Conservation (phyloP, 805 yeast genomes). For the Metschnikowia santaceciliae region DNA sequence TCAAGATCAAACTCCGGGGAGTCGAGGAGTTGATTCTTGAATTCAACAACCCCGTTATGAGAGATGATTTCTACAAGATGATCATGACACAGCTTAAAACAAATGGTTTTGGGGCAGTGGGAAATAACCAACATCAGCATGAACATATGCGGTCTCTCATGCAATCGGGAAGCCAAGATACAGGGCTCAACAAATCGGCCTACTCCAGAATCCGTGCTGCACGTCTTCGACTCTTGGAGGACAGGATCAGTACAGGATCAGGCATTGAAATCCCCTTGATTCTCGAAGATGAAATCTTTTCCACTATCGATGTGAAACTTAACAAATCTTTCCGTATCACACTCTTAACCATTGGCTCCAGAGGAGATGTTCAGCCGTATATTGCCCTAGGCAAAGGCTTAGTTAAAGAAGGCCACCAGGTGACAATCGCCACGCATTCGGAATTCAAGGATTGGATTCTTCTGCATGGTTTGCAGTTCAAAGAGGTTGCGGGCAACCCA, state of each 20-base stretch:
- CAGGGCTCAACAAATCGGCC: constrained; percentile 6
- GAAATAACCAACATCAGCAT: constrained; percentile 19
- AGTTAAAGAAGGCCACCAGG: constrained; percentile 74
- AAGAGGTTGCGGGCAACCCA: constrained; percentile 86
- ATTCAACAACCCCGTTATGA: constrained; percentile 55
- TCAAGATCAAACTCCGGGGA: constrained; percentile 66
- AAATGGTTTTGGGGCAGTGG: constrained; percentile 34
- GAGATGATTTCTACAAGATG: constrained; percentile 70
- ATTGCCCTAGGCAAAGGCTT: constrained; percentile 84
- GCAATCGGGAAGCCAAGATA: constrained; percentile 4
- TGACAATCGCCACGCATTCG: constrained; percentile 77
- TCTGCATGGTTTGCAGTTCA: constrained; percentile 62
- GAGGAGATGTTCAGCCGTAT: constrained; percentile 97
- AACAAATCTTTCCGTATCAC: constrained; percentile 55
- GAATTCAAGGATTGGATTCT: constrained; percentile 79
- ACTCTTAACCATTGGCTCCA: constrained; percentile 83
- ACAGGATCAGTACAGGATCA: constrained; percentile 51
- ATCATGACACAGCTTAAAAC: constrained; percentile 31
- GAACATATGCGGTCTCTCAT: constrained; percentile 7
- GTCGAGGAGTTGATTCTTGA: constrained; percentile 76
- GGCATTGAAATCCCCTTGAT: constrained; percentile 69
- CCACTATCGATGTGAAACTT: constrained; percentile 51
- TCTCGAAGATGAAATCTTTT: constrained; percentile 59
- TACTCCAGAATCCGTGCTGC: constrained; percentile 46
- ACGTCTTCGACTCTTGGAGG: constrained; percentile 63